Base-by-base conservation (phyloP, 495 filamentous ascomycete species). In the Hypoxylon lienhwacheense region DNA sequence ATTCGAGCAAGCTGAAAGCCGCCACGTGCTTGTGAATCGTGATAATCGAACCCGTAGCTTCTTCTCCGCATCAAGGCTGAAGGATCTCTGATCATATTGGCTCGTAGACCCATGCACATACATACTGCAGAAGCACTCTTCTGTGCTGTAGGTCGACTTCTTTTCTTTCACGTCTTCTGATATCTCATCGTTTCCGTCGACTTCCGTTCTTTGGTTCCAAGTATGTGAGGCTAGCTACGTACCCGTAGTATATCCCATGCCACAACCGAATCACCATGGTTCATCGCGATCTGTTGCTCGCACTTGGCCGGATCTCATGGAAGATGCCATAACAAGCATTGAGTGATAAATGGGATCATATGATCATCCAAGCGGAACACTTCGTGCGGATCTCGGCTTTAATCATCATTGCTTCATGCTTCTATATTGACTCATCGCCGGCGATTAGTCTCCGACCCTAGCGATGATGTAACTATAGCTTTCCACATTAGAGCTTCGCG, bases 251-350 rank as follows among this genome's bases (percentile, higher is more conserved):
- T 49, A 55, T 46, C 52, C 52, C 58, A 61, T 55, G 47, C 58
- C 47, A 61, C 52, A 48, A 56, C 51, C 58, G 43, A 41, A 61
- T 61, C 58, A 56, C 58, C n/a, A 61, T 44, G 46, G 43, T 53
- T 52, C 58, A 47, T 55, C 58, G 31, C 44, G 42, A 48, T 56
- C 58, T 47, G 52, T 37, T 42, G 44, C 43, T 15, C 58, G 47
- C 58, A 42, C 52, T 26, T 31, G 51, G 17, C 52, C 58, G 47
- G 52, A 29, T 32, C 14, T 47, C 56, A 43, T 61, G 41, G 58
- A 61, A 61, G 52, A 19, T 61, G 55, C 58, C 42, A 61, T 48
- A 32, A 26, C 25, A 31, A 47, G 32, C 26, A 11, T 21, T 43
- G 25, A 50, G 46, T 39, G 16, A 24, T 46, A 19, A 39, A 35